These are phyloP conservation scores for Sporisorium reilianum DNA, from an alignment of 1,284 basidiomycete species.

Conservation along the genomic window DNA sequence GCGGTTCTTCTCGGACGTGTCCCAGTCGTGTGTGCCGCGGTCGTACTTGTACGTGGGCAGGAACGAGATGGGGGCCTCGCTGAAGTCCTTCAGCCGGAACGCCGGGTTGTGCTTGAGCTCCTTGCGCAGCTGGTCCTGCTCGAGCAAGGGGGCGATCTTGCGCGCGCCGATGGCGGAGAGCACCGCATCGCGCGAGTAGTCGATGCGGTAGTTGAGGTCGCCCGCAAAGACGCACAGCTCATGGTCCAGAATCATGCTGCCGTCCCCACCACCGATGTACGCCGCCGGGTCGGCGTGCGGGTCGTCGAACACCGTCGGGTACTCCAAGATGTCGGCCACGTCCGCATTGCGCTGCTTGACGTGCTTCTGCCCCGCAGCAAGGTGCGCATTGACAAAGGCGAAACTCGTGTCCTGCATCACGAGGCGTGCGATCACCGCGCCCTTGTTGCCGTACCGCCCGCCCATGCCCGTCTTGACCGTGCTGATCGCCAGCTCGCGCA, in stretches of 20 bases:
- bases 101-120: constrained; percentile 86
- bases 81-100: constrained; percentile 85
- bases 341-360: constrained; percentile 86
- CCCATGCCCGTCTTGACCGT: constrained; percentile 92
- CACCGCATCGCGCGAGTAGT: constrained; percentile 85
- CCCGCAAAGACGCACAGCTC: constrained; percentile 88
- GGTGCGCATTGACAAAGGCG: constrained; percentile 94
- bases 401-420: constrained; percentile 82
- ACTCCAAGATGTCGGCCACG: constrained; percentile 74
- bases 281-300: constrained; percentile 70
- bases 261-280: constrained; percentile 90
- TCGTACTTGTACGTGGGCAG: constrained; percentile 95
- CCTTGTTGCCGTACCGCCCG: constrained; percentile 96
- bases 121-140: constrained; percentile 88
- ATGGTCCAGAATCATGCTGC: constrained; percentile 93
- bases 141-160: constrained; percentile 77
- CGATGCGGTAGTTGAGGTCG: constrained; percentile 81
- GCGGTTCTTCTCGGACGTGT: constrained; percentile 87
- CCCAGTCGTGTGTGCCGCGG: constrained; percentile 78
- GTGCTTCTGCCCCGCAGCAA: constrained; percentile 90
- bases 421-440: constrained; percentile 89
- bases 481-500: constrained; percentile 81
- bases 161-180: constrained; percentile 77
- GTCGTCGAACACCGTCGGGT: constrained; percentile 40
- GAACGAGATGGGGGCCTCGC: constrained; percentile 75